phyloP scores from a whole-genome alignment of 1,284 basidiomycete species.

The Schizophyllum commune region DNA sequence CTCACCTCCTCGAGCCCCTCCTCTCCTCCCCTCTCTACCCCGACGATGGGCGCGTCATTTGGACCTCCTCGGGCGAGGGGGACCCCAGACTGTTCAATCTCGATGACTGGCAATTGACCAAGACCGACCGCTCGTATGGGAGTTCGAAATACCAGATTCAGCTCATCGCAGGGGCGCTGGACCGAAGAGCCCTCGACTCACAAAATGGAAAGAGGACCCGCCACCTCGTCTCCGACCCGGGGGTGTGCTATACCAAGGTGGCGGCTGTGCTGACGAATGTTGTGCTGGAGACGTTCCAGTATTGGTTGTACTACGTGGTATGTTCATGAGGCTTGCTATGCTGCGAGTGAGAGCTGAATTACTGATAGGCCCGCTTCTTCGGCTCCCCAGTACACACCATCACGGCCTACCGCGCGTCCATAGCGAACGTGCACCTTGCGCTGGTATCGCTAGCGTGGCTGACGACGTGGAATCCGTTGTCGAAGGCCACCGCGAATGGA shows the following conservation, averaged over 20 bases:
- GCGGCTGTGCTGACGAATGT: slow-evolving; percentile 31
- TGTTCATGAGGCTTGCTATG: no score
- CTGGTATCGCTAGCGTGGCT: slow-evolving; percentile 45
- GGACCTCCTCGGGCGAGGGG: slow-evolving; percentile 75
- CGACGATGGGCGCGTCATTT: slow-evolving; percentile 59
- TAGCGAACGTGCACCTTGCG: slow-evolving; percentile 56
- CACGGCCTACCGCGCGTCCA: slow-evolving; percentile 50
- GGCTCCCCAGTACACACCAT: slow-evolving; percentile 64
- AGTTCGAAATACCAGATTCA: slow-evolving; percentile 79
- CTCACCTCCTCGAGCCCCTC: slow-evolving; percentile 45
- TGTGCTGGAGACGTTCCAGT: slow-evolving; percentile 46
- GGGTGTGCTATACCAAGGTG: slow-evolving; percentile 67
- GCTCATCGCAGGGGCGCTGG: slow-evolving; percentile 56
- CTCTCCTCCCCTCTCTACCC: slow-evolving; percentile 33
- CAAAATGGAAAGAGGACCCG: slow-evolving; percentile 31
- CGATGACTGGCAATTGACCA: slow-evolving; percentile 68
- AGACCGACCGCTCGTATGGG: slow-evolving; percentile 61
- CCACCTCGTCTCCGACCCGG: slow-evolving; percentile 70
- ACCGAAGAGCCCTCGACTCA: slow-evolving; percentile 29
- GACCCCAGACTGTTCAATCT: slow-evolving; percentile 45
- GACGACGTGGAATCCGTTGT: slow-evolving; percentile 22
- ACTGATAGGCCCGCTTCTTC: slow-evolving; percentile 62
- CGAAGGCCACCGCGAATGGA: slow-evolving; percentile 9
- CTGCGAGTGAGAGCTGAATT: no score
- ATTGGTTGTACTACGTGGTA: slow-evolving; percentile 63